Evolutionary conservation across 352 stramenopile genomes (phyloP).

Genomic region (Globisporangium iwayamae): DNA sequence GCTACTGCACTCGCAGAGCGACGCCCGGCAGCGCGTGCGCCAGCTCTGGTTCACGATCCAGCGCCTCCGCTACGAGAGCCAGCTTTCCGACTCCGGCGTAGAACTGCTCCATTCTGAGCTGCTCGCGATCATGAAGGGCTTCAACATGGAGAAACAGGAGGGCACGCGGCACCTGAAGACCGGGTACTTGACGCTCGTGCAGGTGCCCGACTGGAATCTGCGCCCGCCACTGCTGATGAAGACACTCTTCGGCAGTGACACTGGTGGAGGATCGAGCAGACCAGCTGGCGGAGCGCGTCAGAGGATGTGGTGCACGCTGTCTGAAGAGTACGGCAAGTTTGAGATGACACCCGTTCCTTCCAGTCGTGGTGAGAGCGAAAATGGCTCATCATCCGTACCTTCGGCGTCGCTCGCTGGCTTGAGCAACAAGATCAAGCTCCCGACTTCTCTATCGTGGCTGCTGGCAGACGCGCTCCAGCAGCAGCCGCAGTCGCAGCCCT

Average conservation of each 20-base stretch:
- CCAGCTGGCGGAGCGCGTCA: constrained; percentile 19
- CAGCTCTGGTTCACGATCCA: constrained; percentile 67
- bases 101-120: constrained; percentile 35
- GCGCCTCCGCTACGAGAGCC: constrained; percentile 38
- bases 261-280: not conserved
- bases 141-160: constrained; percentile 65
- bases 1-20: constrained; percentile 58
- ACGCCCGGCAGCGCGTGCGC: constrained; percentile 48
- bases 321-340: constrained; percentile 52
- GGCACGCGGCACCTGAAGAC: constrained; percentile 36
- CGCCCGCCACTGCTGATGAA: constrained; percentile 22
- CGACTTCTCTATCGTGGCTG: constrained; percentile 52
- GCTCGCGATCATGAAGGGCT: constrained; percentile 33
- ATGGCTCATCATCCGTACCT: not conserved
- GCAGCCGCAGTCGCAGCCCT: not conserved
- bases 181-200: constrained; percentile 47
- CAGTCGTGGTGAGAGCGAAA: constrained; percentile 13
- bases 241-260: constrained; percentile 25
- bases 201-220: constrained; percentile 23
- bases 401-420: constrained; percentile 18
- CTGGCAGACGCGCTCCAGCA: constrained; percentile 43
- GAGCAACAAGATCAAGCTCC: constrained; percentile 35
- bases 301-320: constrained; percentile 50
- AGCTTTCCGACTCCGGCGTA: constrained; percentile 32
- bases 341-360: constrained; percentile 35